Conservation (phyloP, 345 rosid species). For the Tarenaya hassleriana region DNA sequence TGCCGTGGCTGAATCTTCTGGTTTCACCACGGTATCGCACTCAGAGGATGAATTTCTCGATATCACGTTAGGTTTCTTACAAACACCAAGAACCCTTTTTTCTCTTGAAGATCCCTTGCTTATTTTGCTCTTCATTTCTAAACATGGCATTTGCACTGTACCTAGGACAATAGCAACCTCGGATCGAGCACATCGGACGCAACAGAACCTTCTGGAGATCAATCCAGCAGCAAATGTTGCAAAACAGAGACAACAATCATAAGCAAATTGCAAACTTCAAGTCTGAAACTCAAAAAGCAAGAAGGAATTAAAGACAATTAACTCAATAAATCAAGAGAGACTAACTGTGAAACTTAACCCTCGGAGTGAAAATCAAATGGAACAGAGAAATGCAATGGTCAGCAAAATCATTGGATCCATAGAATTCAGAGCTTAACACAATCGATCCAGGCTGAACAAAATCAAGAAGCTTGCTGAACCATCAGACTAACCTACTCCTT, state of each 20-base stretch:
- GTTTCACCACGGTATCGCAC: slow-evolving; percentile 17
- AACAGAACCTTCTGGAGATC: background rate
- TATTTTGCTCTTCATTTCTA: slow-evolving; percentile 33
- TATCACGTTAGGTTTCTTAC: slow-evolving; percentile 28
- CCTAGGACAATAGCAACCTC: slow-evolving; percentile 9
- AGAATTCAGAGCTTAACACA: no score
- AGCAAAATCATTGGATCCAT: no score
- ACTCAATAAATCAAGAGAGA: no score
- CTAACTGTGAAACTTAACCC: no score
- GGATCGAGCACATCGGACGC: slow-evolving; percentile 1
- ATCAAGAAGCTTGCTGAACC: no score
- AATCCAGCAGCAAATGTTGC: slow-evolving; percentile 23
- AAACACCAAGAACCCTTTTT: slow-evolving; percentile 26
- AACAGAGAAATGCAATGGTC: no score
- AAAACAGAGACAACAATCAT: slow-evolving; percentile 19
- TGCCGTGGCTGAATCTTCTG: slow-evolving; percentile 12
- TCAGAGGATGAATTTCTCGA: slow-evolving; percentile 16
- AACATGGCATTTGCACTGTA: slow-evolving; percentile 33
- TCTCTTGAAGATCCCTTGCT: slow-evolving; percentile 19
- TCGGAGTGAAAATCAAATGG: no score
- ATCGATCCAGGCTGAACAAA: no score
- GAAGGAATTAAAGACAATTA: background rate
- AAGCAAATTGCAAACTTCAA: background rate
- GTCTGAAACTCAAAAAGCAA: no score
- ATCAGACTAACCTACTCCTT: no score